Base-by-base conservation (phyloP, 257 asterid species). In the Gardenia jasminoides region DNA sequence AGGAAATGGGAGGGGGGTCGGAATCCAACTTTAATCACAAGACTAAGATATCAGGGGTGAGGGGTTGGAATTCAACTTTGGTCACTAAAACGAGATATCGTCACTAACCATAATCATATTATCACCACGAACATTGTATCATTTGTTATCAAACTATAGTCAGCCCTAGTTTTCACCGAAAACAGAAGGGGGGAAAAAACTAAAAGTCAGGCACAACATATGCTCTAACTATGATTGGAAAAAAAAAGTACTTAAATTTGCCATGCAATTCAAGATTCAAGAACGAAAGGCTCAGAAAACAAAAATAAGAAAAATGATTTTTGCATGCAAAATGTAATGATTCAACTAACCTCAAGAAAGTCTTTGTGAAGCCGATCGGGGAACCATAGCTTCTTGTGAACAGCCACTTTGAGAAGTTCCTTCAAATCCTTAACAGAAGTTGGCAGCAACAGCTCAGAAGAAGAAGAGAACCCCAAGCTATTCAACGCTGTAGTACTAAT, bases 341-440 rank as follows among this genome's bases (percentile, higher is more conserved):
- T 71, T 61, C 50, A 58, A 80, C 81, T 61, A 59, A 93, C 97
- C 97, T 92, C 90, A 41, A 94, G 91, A 83, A 90, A 94, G 84
- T 94, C 98, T 68, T 66, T 87, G 67, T 92, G 90, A 76, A 94
- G 94, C 43, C 97, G 85, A 81, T 92, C 89, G 15, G 98, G 98
- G 79, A 94, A 94, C 98, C 98, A 92, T 48, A 91, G 90, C 78
- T 94, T 92, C 91, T 90, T 92, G 50, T 91, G 80, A 11, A 89
- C 90, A 26, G 97, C 96, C 6, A 92, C 93, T 74, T 86, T 89
- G 12, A 94, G 91, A 28, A 94, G 91, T 31, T 96, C 94, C 80
- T 92, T 92, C 1, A 89, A 83, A 3, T 96, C 97, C 81, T 90
- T 84, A 6, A 92, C 97, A 0, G 93, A 87, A 10, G 75, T 79